Percentiles rank a stretch among this genome's conserved stretches.
These are phyloP conservation scores for Sphaerobolus stellatus DNA, from an alignment of 1,284 basidiomycete species.

Conservation along the genomic window DNA sequence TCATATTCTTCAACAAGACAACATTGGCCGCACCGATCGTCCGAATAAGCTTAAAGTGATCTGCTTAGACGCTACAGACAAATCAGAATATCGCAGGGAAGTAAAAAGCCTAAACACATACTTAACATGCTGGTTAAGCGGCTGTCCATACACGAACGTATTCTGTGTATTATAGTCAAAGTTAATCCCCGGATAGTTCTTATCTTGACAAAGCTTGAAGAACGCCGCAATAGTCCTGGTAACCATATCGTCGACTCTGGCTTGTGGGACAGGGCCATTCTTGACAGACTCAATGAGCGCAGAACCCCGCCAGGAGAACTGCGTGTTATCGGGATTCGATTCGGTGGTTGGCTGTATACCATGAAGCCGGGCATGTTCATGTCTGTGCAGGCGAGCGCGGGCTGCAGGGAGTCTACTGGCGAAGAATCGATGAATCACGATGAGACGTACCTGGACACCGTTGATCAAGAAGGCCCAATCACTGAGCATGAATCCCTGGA, in stretches of 20 bases:
- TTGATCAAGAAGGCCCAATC: conserved; percentile 26
- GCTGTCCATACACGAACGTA: conserved; percentile 43
- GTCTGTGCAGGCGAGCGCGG: conserved; percentile 20
- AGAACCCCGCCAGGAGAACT: conserved; percentile 12
- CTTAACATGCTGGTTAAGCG: conserved; percentile 15
- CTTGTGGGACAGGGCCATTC: conserved; percentile 64
- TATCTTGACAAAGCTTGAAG: conserved; percentile 58
- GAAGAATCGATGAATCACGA: no score
- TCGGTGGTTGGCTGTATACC: conserved; percentile 14
- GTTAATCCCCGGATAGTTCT: conserved; percentile 48
- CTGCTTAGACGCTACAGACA: conserved; percentile 13
- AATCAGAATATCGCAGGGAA: not conserved
- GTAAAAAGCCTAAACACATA: not conserved
- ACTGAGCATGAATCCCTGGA: conserved; percentile 28
- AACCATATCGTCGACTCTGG: conserved; percentile 70
- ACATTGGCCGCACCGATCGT: conserved; percentile 69
- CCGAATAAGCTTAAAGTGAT: conserved; percentile 51
- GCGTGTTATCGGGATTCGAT: conserved; percentile 18
- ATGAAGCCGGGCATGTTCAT: conserved; percentile 29
- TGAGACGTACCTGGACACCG: conserved; percentile 18
- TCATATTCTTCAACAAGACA: conserved; percentile 72
- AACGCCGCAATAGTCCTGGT: conserved; percentile 63
- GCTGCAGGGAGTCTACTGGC: conserved; percentile 15
- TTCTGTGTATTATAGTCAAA: conserved; percentile 51
- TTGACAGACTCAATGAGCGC: conserved; percentile 38